Base-by-base conservation (phyloP, 306 rosid genomes). In the Dicorynia guianensis region DNA sequence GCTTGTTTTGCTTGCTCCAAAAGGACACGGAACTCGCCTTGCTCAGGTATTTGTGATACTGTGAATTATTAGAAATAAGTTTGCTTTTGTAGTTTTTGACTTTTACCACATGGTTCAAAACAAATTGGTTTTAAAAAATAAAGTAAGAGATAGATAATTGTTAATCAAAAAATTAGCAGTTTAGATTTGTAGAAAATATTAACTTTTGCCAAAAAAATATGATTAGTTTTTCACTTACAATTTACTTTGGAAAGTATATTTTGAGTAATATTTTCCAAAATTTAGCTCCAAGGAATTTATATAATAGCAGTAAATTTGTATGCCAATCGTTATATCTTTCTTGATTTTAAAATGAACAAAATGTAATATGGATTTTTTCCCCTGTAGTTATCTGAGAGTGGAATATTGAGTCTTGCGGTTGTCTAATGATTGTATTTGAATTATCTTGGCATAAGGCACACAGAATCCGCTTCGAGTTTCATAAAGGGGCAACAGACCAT, bases 21-120 rank as follows among this genome's bases (percentile, higher is more conserved):
- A 90, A 0, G 97, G 99, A 47, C 99, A 95, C 72, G 99, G 99
- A 63, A 90, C 96, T 78, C 99, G 97, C 75, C 99, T 95, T 85
- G 97, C 97, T 43, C 99, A 95, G 97, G 98, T 92, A 69, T 69
- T 40, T 39, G 1, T 75, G 73, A 64, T 61, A 55, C n/a, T 20
- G 67, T 63, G 56, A 52, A 63, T 18, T 44, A 11, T 42, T 11
- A 25, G 10, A 2, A 43, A 18, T 39, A 40, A 8, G 5, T 54
- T 71, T 59, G 40, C 43, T 53, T 63, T 36, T 8, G 54, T 12
- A 55, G 49, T 34, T 13, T 70, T 53, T 48, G 0, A 53, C 34
- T 67, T 48, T 67, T 9, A 35, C 0, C 3, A n/a, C 8, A 13
- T 49, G 2, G 55, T 49, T 25, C 30, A 25, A 25, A 25, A 25